These are phyloP conservation scores for Amanita fuliginea DNA, from an alignment of 768 basidiomycete genomes.

Conservation along the genomic window DNA sequence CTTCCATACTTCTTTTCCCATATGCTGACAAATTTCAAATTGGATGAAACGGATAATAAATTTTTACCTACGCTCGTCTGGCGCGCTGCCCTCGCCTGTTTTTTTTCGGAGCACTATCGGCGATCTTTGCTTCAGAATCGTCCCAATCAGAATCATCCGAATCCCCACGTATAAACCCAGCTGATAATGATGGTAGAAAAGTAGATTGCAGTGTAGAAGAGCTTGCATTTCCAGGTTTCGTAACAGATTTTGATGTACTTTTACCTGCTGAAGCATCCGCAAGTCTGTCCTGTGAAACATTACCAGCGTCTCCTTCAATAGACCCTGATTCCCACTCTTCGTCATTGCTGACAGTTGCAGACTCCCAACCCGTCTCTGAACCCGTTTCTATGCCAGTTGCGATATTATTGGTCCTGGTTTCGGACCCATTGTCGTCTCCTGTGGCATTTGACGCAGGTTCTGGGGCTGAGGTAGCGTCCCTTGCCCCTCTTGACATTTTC, in stretches of 20 bases:
- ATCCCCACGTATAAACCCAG: constrained; percentile 75
- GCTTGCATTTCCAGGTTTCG: not conserved
- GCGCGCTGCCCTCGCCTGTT: constrained; percentile 91
- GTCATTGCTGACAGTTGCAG: constrained; percentile 26
- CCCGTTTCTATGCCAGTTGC: constrained; percentile 12
- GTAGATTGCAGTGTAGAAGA: constrained; percentile 16
- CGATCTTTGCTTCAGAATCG: constrained; percentile 46
- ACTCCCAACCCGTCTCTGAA: constrained; percentile 19
- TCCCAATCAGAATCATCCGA: constrained; percentile 72
- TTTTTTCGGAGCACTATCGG: constrained; percentile 48
- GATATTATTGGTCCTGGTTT: not conserved
- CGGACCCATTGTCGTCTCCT: constrained; percentile 11
- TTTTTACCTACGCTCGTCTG: constrained; percentile 72
- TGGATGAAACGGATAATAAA: not conserved
- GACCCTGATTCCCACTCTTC: constrained; percentile 26
- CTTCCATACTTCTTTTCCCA: constrained; percentile 97
- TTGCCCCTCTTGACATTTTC: constrained; percentile 15
- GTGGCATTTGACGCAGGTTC: constrained; percentile 8
- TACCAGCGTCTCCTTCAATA: constrained; percentile 18
- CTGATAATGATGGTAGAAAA: constrained; percentile 83
- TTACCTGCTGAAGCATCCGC: constrained; percentile 10
- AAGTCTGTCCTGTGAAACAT: constrained; percentile 34
- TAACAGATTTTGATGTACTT: not conserved
- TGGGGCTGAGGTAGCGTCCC: not conserved
- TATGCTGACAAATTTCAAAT: constrained; percentile 41